A percentile compares a stretch with the other conserved stretches of the same genome.
Conservation (phyloP, 306 rosid species). For the Lathyrus oleraceus region DNA sequence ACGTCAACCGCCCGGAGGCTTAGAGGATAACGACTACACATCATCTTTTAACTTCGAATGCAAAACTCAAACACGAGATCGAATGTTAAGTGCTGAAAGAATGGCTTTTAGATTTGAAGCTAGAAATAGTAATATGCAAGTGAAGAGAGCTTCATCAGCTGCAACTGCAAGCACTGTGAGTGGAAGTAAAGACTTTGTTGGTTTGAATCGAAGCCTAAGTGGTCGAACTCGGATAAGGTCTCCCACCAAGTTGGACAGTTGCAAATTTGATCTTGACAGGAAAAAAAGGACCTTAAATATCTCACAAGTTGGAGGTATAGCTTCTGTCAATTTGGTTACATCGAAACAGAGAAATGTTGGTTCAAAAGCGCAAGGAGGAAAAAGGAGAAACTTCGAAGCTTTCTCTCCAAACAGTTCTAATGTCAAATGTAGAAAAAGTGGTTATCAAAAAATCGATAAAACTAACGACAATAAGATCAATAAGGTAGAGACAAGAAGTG, state of each 20-base stretch:
- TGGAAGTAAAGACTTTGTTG: conserved; percentile 61
- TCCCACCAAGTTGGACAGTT: conserved; percentile 42
- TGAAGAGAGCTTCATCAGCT: conserved; percentile 48
- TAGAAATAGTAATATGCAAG: conserved; percentile 41
- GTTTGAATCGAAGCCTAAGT: conserved; percentile 57
- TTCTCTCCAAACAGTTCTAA: conserved; percentile 33
- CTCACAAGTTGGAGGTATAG: conserved; percentile 36
- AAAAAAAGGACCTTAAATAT: conserved; percentile 51
- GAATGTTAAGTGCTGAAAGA: conserved; percentile 37
- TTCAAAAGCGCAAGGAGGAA: conserved; percentile 41
- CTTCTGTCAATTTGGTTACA: conserved; percentile 31
- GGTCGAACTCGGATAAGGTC: conserved; percentile 47
- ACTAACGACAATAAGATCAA: conserved; percentile 43
- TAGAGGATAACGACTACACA: conserved; percentile 29
- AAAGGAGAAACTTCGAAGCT: conserved; percentile 37
- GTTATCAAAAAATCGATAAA: conserved; percentile 38
- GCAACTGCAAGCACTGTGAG: conserved; percentile 46
- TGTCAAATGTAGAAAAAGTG: conserved; percentile 37
- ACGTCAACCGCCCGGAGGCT: conserved; percentile 34
- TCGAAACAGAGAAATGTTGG: conserved; percentile 36
- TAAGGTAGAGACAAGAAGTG: conserved; percentile 39
- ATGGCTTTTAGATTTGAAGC: conserved; percentile 37
- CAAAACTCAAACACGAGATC: conserved; percentile 42
- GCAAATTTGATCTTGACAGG: conserved; percentile 46
- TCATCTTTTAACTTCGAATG: conserved; percentile 37